phyloP scores from a whole-genome alignment of 116 monocot genomes.

The Cymodocea nodosa region DNA sequence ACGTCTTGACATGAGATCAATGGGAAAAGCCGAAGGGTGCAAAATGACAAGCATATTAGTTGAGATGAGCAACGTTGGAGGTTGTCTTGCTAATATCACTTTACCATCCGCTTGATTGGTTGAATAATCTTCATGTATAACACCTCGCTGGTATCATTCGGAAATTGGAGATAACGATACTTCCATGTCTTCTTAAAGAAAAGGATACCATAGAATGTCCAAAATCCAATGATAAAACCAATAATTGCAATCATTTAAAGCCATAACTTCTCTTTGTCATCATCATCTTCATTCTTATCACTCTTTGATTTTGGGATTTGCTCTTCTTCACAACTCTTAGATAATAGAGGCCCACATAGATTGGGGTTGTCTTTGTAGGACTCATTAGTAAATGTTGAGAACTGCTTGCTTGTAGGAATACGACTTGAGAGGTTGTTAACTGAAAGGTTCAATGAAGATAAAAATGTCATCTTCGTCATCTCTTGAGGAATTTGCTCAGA shows the following conservation, averaged over 20 bases:
- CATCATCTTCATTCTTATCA: not conserved
- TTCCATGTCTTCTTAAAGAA: no score
- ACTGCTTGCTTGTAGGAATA: conserved; percentile 10
- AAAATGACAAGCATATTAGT: no score
- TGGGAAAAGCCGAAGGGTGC: no score
- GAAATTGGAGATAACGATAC: no score
- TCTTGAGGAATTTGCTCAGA: conserved; percentile 10
- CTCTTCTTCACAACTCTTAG: no score
- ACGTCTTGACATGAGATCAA: no score
- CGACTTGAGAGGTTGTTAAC: conserved; percentile 19
- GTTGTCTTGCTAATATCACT: no score
- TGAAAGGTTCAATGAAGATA: conserved; percentile 14
- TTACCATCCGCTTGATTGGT: not conserved
- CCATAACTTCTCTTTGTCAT: not conserved
- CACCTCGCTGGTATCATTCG: not conserved
- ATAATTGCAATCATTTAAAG: not conserved
- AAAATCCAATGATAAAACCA: conserved; percentile 5
- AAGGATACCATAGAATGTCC: conserved; percentile 6
- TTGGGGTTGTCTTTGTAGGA: conserved; percentile 6
- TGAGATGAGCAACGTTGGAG: no score
- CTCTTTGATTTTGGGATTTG: no score
- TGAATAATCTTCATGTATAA: not conserved
- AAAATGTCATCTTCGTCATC: conserved; percentile 6
- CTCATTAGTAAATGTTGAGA: conserved; percentile 2
- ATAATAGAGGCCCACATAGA: no score